phyloP scores from a whole-genome alignment of 2,329 filamentous ascomycete species.

The Lachnellula hyalina region DNA sequence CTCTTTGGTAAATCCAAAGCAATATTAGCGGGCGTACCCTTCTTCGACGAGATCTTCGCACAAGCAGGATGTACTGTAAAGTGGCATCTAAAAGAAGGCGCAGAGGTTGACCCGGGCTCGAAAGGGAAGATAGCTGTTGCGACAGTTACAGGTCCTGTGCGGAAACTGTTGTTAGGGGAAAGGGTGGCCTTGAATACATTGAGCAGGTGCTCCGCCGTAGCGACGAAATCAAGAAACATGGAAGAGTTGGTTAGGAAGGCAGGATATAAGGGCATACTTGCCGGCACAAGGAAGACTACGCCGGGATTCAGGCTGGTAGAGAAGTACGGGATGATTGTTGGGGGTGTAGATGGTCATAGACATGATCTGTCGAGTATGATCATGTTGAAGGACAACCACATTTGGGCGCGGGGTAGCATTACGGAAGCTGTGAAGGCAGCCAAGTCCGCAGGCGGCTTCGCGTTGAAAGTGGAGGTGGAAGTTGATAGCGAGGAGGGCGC shows the following conservation, averaged over 20 bases:
- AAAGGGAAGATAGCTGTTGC: constrained; percentile 58
- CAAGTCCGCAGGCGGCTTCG: constrained; percentile 78
- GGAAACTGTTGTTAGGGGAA: constrained; percentile 77
- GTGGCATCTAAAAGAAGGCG: constrained; percentile 80
- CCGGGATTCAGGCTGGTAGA: constrained; percentile 93
- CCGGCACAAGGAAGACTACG: constrained; percentile 94
- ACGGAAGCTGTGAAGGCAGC: constrained; percentile 79
- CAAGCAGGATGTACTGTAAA: constrained; percentile 88
- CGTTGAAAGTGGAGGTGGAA: constrained; percentile 93
- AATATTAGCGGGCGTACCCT: constrained; percentile 84
- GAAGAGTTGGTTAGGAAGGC: constrained; percentile 52
- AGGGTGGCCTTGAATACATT: constrained; percentile 87
- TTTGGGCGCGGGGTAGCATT: constrained; percentile 87
- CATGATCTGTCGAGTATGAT: constrained; percentile 93
- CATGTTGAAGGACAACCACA: constrained; percentile 99
- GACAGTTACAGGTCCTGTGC: constrained; percentile 77
- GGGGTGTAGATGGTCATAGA: constrained; percentile 85
- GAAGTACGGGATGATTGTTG: constrained; percentile 96
- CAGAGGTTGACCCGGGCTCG: constrained; percentile 53
- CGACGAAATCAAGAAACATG: constrained; percentile 59
- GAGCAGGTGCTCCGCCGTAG: constrained; percentile 85
- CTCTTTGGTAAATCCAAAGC: constrained; percentile 69
- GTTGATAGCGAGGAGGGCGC: constrained; percentile 84
- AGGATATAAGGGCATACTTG: constrained; percentile 79
- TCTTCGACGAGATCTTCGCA: constrained; percentile 88